Evolutionary conservation across 108 stramenopile genomes (phyloP), one percentile per base, ranked within the genome.

Genomic region (Stephanodiscus minutulus): DNA sequence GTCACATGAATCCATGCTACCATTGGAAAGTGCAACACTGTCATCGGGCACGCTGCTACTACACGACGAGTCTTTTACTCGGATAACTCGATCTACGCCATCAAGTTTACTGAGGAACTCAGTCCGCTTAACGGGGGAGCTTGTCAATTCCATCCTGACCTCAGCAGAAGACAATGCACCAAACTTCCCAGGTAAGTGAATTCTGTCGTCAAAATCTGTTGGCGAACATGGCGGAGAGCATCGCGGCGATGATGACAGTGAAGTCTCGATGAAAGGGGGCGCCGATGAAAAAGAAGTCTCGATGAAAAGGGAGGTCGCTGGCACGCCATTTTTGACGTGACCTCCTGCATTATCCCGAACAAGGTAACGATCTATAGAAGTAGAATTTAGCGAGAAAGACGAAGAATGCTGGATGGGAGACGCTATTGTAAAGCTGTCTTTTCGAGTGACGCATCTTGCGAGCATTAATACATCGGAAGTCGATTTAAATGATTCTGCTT

Each of bases 171-270:
- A 61, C 50, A 64, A 9, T 3, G 72, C 52, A 47, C 66, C 61
- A 49, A 62, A 63, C 24, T 64, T 73, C 43, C 72, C 72, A 17
- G 72, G 72, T 12, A 73, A 35, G 12, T 64, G 72, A 27, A 73
- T 57, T 35, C 46, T 35, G 59, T 65, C 35, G 21, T 65, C 46
- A 36, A 37, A 31, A 27, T 25, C 39, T 20, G 43, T 43, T 20
- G 3, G 44, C 41, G 39, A 59, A 47, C 57, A 43, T 24, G 66
- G 28, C 2, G 50, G 3, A 11, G 47, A 52, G 25, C 33, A 25
- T 27, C 47, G 27, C 12, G 69, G 29, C 43, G 57, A 58, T 58
- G 24, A 28, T 5, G 7, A 33, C 31, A 33, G 5, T 4, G 31
- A 33, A 33, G 3, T 33, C 31, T 33, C 31, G 29, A 20, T 36